Conservation (phyloP, 2,329 filamentous ascomycete genomes). For the Aspergillus melleus region DNA sequence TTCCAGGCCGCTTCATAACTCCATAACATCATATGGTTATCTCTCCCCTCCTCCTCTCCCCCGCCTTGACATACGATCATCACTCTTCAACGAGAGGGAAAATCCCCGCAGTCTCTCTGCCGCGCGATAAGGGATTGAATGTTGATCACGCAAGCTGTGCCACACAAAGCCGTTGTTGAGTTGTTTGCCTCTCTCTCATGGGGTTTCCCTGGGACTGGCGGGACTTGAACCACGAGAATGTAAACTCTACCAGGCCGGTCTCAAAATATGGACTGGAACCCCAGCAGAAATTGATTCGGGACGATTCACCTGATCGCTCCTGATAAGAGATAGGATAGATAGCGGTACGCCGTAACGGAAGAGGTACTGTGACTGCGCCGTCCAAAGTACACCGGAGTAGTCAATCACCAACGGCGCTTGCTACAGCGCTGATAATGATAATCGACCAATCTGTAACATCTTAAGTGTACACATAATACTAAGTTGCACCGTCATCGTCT, state of each 20-base stretch:
- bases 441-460: neutral
- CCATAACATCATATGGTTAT: neutral
- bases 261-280: neutral
- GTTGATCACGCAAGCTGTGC: conserved; percentile 11
- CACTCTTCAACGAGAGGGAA: neutral
- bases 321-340: neutral
- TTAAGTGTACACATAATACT: neutral
- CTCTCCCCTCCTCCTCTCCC: neutral
- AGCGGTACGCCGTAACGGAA: no score
- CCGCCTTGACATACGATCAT: neutral
- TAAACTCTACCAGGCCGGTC: neutral
- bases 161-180: conserved; percentile 5
- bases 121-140: conserved; percentile 11
- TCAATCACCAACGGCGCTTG: no score
- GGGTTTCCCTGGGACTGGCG: conserved; percentile 2
- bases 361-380: no score
- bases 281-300: neutral
- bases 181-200: neutral
- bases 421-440: neutral
- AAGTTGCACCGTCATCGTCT: neutral
- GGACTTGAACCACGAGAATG: conserved; percentile 4
- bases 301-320: neutral
- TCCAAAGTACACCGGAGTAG: no score
- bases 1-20: neutral
- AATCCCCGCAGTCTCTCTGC: conserved; percentile 5